Evolutionary conservation across 2,329 filamentous ascomycete species (phyloP).

Genomic region (Chaetomium strumarium): DNA sequence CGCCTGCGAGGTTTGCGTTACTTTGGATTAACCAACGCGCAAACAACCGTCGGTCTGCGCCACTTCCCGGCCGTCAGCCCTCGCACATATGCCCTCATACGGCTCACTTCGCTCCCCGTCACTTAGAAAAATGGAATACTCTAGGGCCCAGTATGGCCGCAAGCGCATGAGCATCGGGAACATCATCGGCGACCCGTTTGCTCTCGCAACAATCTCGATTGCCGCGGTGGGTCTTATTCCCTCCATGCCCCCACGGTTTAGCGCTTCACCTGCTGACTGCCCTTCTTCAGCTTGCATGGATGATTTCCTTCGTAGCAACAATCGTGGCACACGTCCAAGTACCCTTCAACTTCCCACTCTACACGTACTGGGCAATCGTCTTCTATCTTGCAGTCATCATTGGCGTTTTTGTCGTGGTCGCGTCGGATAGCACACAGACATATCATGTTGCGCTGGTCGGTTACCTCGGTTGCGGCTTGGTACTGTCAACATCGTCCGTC

Average conservation of each 20-base stretch:
- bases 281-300: conserved; percentile 76
- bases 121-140: conserved; percentile 73
- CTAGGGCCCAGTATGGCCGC: conserved; percentile 51
- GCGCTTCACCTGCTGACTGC: conserved; percentile 10
- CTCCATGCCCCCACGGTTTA: not conserved
- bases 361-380: conserved; percentile 85
- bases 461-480: conserved; percentile 76
- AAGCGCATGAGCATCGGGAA: conserved; percentile 71
- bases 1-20: conserved; percentile 11
- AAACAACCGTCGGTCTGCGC: conserved; percentile 6
- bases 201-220: conserved; percentile 89
- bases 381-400: conserved; percentile 80
- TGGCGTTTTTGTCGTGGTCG: conserved; percentile 76
- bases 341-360: conserved; percentile 63
- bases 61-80: conserved; percentile 3
- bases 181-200: conserved; percentile 93
- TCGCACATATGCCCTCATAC: conserved; percentile 65
- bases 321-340: conserved; percentile 62
- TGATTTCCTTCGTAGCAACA: conserved; percentile 84
- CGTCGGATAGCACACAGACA: conserved; percentile 74
- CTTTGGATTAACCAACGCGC: conserved; percentile 21
- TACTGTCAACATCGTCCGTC: conserved; percentile 78
- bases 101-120: conserved; percentile 68
- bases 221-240: conserved; percentile 60
- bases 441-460: conserved; percentile 91